Conservation (phyloP, 139 green algal species). For the Protoeuglena noctilucae region DNA sequence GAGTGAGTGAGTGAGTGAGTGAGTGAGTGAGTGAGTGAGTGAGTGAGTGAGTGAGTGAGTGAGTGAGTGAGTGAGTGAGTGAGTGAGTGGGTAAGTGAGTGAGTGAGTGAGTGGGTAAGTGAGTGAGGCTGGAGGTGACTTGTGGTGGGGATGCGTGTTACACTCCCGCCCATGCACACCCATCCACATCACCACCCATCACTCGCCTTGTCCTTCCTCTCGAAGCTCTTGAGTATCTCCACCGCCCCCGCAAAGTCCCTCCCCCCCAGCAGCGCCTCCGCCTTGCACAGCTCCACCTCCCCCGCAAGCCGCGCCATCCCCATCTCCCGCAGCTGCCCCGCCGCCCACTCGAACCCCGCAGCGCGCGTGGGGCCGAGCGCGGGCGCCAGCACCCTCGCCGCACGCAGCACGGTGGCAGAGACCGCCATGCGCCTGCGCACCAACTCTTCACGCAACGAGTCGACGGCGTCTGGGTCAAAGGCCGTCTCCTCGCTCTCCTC, state of each 20-base stretch:
- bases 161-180: too few species aligned
- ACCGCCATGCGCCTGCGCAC: not conserved
- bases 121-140: too few species aligned
- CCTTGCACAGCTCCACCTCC: conserved; percentile 57
- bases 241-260: conserved; percentile 48
- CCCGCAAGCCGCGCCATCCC: conserved; percentile 24
- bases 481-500: conserved; percentile 14
- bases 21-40: too few species aligned
- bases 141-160: too few species aligned
- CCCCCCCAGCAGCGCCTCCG: conserved; percentile 34
- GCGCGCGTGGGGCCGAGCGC: conserved; percentile 24
- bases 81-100: too few species aligned
- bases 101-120: too few species aligned
- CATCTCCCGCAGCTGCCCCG: conserved; percentile 29
- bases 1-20: too few species aligned
- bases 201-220: conserved; percentile 56
- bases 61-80: too few species aligned
- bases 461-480: conserved; percentile 4
- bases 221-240: conserved; percentile 57
- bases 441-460: conserved; percentile 31
- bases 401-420: conserved; percentile 14
- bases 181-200: too few species aligned
- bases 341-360: conserved; percentile 43
- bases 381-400: conserved; percentile 46
- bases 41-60: too few species aligned